Base-by-base conservation (phyloP, 306 rosid genomes). In the Sphenostylis stenocarpa region DNA sequence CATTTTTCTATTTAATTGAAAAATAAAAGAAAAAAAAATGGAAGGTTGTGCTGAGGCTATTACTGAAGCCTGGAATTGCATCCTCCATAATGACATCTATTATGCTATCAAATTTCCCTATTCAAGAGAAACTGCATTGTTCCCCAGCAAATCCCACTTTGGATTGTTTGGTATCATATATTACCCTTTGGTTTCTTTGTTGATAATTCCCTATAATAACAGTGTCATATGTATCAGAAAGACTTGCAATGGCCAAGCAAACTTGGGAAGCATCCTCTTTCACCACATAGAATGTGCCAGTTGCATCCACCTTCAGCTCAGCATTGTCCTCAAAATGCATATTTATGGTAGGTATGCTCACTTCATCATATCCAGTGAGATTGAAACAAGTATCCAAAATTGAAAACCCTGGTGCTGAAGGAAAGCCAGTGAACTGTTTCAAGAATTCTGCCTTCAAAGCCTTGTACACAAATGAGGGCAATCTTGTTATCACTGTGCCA, bases 111-210 rank as follows among this genome's bases (percentile, higher is more conserved):
- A 60, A 76, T 36, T 23, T 33, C 51, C n/a, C 26, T 14, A 57
- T 62, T 86, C 82, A 86, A 43, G 26, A 47, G 76, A 89, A 94
- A 81, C 88, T 82, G 82, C 98, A 94, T 64, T 79, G 29, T 80
- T 94, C 98, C 17, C 52, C 81, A 16, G 95, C 97, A 84, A 94
- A 90, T 77, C 98, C 98, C 69, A 92, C 77, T 84, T 26, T 76
- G n/a, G 91, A 88, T 60, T 82, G 84, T 83, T 89, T 83, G 24
- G 82, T 76, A 80, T 94, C 84, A 79, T 91, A 94, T 55, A 91
- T 56, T n/a, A 94, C 90, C 91, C 96, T 92, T 52, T 90, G 97
- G 70, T 94, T 94, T 84, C 83, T 90, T 82, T 94, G 98, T 85
- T 91, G 98, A 71, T 85, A 92, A 74, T 90, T 91, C 78, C 97